These are phyloP conservation scores for Carnegiea gigantea DNA, from an alignment of 179 eudicot genomes.

Conservation along the genomic window DNA sequence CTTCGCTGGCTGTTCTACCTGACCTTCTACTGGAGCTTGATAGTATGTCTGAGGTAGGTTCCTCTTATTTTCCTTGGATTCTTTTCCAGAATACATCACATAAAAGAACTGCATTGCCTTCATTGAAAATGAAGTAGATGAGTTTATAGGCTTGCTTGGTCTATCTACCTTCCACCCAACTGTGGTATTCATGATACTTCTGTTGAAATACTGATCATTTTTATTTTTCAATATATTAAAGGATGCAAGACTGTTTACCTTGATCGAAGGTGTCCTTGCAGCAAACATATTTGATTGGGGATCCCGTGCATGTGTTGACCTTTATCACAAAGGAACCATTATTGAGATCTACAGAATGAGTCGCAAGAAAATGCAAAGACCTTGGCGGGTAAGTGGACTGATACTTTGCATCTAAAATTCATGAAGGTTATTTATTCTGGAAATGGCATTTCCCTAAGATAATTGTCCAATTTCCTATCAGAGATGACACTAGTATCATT, in stretches of 20 bases:
- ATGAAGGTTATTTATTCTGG: background rate
- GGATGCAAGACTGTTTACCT: constrained; percentile 75
- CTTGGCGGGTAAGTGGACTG: constrained; percentile 75
- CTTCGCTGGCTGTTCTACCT: constrained; percentile 93
- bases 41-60: constrained; percentile 78
- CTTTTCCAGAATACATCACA: background rate
- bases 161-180: background rate
- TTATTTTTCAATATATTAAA: constrained; percentile 21
- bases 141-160: background rate
- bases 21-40: constrained; percentile 90
- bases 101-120: background rate
- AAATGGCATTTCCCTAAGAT: background rate
- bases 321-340: constrained; percentile 92
- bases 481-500: background rate
- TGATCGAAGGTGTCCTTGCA: constrained; percentile 97
- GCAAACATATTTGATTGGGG: constrained; percentile 99
- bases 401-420: background rate
- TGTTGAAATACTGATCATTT: background rate
- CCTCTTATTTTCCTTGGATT: background rate
- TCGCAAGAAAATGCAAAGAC: constrained; percentile 95
- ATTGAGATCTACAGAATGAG: constrained; percentile 98
- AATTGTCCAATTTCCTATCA: constrained; percentile 3
- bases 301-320: constrained; percentile 98
- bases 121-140: background rate
- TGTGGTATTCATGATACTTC: background rate